Evolutionary conservation across 768 basidiomycete species (phyloP).

Genomic region (Cubamyces sp.): DNA sequence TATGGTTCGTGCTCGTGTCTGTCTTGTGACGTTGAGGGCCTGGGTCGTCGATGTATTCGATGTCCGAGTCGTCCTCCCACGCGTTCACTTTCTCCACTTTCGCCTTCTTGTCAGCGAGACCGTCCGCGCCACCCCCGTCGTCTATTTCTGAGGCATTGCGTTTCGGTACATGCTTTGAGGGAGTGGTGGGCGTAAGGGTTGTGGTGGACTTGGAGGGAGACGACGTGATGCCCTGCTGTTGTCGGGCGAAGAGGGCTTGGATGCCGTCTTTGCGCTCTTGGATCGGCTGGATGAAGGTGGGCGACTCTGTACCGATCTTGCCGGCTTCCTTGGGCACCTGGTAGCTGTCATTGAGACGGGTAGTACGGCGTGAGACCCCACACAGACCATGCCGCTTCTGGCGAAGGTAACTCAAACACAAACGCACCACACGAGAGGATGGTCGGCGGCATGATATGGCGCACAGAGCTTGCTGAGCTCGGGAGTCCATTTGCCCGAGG

Average conservation of each 20-base stretch:
- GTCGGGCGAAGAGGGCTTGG: conserved; percentile 77
- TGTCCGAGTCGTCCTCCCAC: conserved; percentile 32
- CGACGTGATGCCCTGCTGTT: conserved; percentile 31
- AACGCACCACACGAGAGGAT: conserved; percentile 71
- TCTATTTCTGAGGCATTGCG: conserved; percentile 28
- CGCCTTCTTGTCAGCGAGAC: conserved; percentile 3
- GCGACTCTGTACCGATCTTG: conserved; percentile 83
- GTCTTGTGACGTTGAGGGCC: neutral
- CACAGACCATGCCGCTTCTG: neutral
- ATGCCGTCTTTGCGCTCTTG: conserved; percentile 84
- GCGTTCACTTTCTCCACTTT: conserved; percentile 29
- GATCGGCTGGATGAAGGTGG: conserved; percentile 82
- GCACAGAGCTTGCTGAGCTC: conserved; percentile 62
- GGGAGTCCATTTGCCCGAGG: conserved; percentile 63
- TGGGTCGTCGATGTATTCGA: conserved; percentile 26
- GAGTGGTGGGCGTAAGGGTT: neutral
- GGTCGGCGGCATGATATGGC: conserved; percentile 54
- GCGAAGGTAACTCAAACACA: conserved; percentile 1
- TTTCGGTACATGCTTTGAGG: conserved; percentile 32
- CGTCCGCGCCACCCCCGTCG: neutral
- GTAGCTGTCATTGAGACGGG: conserved; percentile 55
- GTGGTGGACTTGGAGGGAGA: neutral
- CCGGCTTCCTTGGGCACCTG: conserved; percentile 90
- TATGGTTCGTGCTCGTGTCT: neutral
- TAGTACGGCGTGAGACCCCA: neutral